Evolutionary conservation across 768 basidiomycete species (phyloP).

Genomic region (Steccherinum ochraceum): DNA sequence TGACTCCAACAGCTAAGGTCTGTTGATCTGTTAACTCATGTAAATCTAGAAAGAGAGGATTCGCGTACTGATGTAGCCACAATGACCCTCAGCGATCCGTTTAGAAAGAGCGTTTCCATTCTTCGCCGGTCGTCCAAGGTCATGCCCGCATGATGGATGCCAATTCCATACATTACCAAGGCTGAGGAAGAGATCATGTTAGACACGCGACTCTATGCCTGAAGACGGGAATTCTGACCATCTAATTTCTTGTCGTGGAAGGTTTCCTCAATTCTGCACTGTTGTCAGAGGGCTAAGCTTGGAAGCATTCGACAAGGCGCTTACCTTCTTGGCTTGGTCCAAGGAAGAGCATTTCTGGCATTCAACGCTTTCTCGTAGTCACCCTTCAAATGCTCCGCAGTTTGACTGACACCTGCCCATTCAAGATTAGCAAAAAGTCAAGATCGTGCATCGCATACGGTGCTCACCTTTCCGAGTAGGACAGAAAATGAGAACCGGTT

Average conservation of each 20-base stretch:
- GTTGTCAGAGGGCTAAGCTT: neutral
- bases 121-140: slow-evolving; percentile 61
- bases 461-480: slow-evolving; percentile 80
- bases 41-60: neutral
- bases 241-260: slow-evolving; percentile 67
- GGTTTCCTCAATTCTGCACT: slow-evolving; percentile 41
- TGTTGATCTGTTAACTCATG: slow-evolving; percentile 24
- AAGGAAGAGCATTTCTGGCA: slow-evolving; percentile 50
- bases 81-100: slow-evolving; percentile 57
- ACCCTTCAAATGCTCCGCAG: slow-evolving; percentile 74
- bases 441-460: too few relatives aligned
- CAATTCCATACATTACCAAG: slow-evolving; percentile 70
- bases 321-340: slow-evolving; percentile 57
- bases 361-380: slow-evolving; percentile 56
- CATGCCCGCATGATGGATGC: slow-evolving; percentile 90
- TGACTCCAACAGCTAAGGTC: slow-evolving; percentile 96
- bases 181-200: slow-evolving; percentile 29
- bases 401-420: slow-evolving; percentile 36
- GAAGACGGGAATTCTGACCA: slow-evolving; percentile 30
- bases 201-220: neutral
- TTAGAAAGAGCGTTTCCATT: slow-evolving; percentile 70
- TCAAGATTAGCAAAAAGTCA: slow-evolving; percentile 2
- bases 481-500: slow-evolving; percentile 86
- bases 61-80: slow-evolving; percentile 75
- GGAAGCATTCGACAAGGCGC: slow-evolving; percentile 1